A percentile compares a stretch with the other conserved stretches of the same genome.
Evolutionary conservation across 2,329 filamentous ascomycete species (phyloP).

Genomic region (Teratosphaeria epicoccoides): DNA sequence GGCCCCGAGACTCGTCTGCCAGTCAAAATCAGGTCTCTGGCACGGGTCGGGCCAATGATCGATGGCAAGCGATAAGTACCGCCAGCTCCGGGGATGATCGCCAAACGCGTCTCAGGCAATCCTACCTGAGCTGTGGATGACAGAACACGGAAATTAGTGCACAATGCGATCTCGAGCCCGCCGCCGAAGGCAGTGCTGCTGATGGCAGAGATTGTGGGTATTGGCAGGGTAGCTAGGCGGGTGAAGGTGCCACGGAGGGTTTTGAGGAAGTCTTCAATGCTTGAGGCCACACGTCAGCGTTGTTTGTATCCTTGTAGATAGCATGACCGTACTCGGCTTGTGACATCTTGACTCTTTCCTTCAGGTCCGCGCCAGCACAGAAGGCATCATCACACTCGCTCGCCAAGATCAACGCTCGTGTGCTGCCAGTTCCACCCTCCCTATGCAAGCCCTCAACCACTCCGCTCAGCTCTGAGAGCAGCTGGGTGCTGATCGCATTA

Average conservation of each 20-base stretch:
- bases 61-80: conserved; percentile 80
- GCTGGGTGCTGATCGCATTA: conserved; percentile 77
- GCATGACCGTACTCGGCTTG: conserved; percentile 57
- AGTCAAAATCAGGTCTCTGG: conserved; percentile 83
- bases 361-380: conserved; percentile 89
- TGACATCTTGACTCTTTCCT: conserved; percentile 70
- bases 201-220: conserved; percentile 84
- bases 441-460: conserved; percentile 61
- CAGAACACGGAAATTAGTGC: conserved; percentile 81
- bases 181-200: conserved; percentile 81
- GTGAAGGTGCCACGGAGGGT: conserved; percentile 67
- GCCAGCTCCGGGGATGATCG: conserved; percentile 88
- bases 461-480: conserved; percentile 60
- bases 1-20: conserved; percentile 72
- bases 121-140: conserved; percentile 67
- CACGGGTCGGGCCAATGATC: conserved; percentile 67
- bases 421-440: conserved; percentile 48
- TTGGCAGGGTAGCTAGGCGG: conserved; percentile 61
- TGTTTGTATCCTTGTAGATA: background rate
- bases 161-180: conserved; percentile 83
- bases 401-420: conserved; percentile 71
- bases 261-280: conserved; percentile 67
- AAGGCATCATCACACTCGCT: conserved; percentile 81
- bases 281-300: conserved; percentile 28
- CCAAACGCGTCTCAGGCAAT: conserved; percentile 82